Conservation (phyloP, 805 yeast genomes). For the Monosporozyma yasuniensis region DNA sequence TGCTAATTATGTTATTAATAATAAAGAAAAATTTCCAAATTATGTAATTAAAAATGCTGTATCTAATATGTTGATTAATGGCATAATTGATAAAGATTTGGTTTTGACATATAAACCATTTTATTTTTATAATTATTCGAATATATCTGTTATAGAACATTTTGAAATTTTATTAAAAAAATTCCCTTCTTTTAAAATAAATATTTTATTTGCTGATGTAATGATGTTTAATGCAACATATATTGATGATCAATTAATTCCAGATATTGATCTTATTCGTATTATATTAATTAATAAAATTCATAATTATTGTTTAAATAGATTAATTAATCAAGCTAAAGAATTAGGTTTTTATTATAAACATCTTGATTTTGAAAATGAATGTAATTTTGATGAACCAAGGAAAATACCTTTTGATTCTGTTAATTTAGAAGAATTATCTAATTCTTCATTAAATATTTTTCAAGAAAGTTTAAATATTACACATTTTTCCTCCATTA, state of each 20-base stretch:
- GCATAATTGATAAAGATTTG: neutral
- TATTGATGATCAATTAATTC: neutral
- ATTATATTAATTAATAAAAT: neutral
- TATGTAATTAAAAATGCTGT: constrained; percentile 2
- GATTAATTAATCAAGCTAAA: neutral
- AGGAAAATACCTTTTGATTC: constrained; percentile 1
- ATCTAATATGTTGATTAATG: constrained; percentile 11
- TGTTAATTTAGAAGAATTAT: neutral
- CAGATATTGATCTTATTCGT: neutral
- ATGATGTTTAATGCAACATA: neutral
- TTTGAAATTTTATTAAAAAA: neutral
- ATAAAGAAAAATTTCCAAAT: neutral
- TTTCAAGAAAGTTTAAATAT: neutral
- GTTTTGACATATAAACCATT: constrained; percentile 4
- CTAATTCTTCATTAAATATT: neutral
- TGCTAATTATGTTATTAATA: constrained; percentile 1
- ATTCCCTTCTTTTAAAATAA: neutral
- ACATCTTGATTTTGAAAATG: neutral
- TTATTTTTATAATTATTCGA: constrained; percentile 1
- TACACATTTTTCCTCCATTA: neutral
- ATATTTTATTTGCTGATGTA: neutral
- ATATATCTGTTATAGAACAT: neutral
- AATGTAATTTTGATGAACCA: neutral
- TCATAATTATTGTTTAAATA: neutral
- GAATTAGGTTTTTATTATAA: neutral